Evolutionary conservation across 768 basidiomycete genomes (phyloP), one percentile per base, ranked within the genome.

Genomic region (Cantharellus anzutake): DNA sequence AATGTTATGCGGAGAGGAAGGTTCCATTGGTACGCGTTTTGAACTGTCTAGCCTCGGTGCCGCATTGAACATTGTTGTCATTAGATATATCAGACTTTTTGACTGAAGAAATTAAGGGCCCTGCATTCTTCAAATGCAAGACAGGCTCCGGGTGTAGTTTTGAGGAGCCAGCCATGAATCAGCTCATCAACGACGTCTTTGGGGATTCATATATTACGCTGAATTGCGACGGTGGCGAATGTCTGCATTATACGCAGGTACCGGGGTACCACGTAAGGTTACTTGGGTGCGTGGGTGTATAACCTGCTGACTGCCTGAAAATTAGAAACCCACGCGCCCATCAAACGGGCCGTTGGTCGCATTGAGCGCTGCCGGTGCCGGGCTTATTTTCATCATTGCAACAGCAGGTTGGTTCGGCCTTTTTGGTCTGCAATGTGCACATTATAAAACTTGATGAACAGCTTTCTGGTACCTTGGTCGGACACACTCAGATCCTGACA

Each of bases 91-190:
- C 82, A 56, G 96, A 99, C 57, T 98, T 98, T 71, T 74, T 99
- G 61, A 78, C 73, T 34, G 84, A 96, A 66, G 81, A 86, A 64
- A 96, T 98, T 68, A 83, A 79, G 60, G 96, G 96, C 0, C 96
- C 96, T 0, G 96, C 86, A 0, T 73, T 74, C 5, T 98, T 99
- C 70, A 82, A 77, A 63, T 94, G 94, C 73, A 75, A 68, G 60
- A 74, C 73, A 1, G 84, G 81, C 14, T 69, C 75, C 53, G 86
- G 82, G 4, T 97, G 93, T 71, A 79, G 76, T 62, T 99, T 99
- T 66, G 85, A 93, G 68, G 96, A 99, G 66, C 88, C 90, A 0
- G 91, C 86, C 0, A 98, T 99, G 96, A 96, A 99, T 66, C 76
- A 83, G 40, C 78, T 99, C 58, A 98, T 99, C 71, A 80, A 84